Base-by-base conservation (phyloP, 1,139 yeast species). In the Pichia sp. region DNA sequence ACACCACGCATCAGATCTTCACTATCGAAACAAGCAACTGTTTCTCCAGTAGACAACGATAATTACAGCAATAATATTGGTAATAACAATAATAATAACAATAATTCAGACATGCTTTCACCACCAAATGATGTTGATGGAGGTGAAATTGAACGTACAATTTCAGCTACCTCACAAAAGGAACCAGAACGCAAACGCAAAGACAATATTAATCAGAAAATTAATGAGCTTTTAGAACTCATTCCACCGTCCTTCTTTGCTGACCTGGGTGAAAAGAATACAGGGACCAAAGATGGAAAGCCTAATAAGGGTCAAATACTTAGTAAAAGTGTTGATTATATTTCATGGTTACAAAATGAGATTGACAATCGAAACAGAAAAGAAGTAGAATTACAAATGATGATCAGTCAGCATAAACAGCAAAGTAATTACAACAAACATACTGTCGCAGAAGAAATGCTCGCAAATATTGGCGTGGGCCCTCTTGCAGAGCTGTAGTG, bases 241-340 rank as follows among this genome's bases (percentile, higher is more conserved):
- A 76, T 90, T 4, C 96, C 97, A 0, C 66, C 67, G 12, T 76
- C 75, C 35, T 77, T 82, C 55, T 83, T 80, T 42, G 51, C 50
- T 2, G 64, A 63, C 26, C 44, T 51, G 11, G 62, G 63, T 42
- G 71, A 74, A 41, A 45, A 45, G 22, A 74, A 76, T 24, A 71
- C 82, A 12, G 86, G 89, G 4, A 78, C 89, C 3, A 85, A 84
- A 53, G 96, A 87, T 57, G 96, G 95, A 4, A 83, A 83, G 55
- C 97, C 97, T 1, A 89, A 89, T 60, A 90, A 90, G 66, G 97
- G 97, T 1, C 95, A 89, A 55, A 86, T 90, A 10, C 68, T 90
- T 51, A 76, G 89, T 22, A 83, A 86, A 57, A 78, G 94, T 0
- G 95, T 89, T 3, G 96, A 87, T 55, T 90, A 87, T 59, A 80